Conservation (phyloP, 345 rosid genomes). For the Odontarrhena argentea region DNA sequence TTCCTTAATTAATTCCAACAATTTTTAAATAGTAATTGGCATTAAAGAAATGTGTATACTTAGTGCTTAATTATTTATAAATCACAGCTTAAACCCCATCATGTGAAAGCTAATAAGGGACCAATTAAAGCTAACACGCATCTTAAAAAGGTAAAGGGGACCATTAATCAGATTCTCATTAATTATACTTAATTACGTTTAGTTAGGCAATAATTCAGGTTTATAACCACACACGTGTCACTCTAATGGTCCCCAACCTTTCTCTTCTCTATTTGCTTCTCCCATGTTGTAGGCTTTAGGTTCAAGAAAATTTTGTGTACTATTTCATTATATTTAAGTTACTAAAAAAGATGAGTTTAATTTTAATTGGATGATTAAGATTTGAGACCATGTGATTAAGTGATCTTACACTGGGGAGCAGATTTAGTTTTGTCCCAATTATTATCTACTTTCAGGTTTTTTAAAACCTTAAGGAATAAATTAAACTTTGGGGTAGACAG, state of each 20-base stretch:
- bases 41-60: background rate
- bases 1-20: conserved; percentile 9
- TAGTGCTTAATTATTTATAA: conserved; percentile 4
- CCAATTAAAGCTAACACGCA: conserved; percentile 36
- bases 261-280: conserved; percentile 26
- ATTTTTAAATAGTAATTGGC: background rate
- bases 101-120: conserved; percentile 35
- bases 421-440: conserved; percentile 37
- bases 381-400: conserved; percentile 39
- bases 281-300: conserved; percentile 42
- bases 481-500: conserved; percentile 4
- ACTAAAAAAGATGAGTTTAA: background rate
- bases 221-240: conserved; percentile 31
- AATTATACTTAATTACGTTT: conserved; percentile 28
- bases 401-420: conserved; percentile 39
- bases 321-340: conserved; percentile 17
- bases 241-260: conserved; percentile 32
- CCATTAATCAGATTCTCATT: conserved; percentile 33
- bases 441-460: conserved; percentile 29
- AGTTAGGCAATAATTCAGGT: conserved; percentile 38
- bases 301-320: conserved; percentile 34
- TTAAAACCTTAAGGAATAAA: conserved; percentile 1
- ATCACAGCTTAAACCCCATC: conserved; percentile 28
- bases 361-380: conserved; percentile 35
- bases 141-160: conserved; percentile 40